phyloP scores from a whole-genome alignment of 768 basidiomycete species.

The Lanmaoa rubissima region DNA sequence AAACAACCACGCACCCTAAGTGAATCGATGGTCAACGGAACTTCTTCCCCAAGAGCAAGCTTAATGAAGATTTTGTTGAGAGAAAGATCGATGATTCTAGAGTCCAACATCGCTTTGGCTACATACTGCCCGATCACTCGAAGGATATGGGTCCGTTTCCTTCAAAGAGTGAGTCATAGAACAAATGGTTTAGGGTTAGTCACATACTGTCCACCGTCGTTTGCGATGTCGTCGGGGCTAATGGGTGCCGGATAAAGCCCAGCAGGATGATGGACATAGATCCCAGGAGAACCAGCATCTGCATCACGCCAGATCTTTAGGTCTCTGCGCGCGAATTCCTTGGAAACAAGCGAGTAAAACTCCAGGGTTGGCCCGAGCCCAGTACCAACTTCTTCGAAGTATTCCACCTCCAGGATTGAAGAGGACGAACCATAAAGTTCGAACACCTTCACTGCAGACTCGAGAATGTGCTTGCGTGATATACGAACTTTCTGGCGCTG shows the following conservation, averaged over 20 bases:
- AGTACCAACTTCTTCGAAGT: conserved; percentile 98
- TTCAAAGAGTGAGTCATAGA: conserved; percentile 29
- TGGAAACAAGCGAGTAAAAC: conserved; percentile 96
- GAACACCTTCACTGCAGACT: conserved; percentile 95
- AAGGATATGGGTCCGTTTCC: conserved; percentile 84
- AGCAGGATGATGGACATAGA: conserved; percentile 78
- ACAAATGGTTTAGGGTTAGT: neutral
- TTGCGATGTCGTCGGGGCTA: conserved; percentile 61
- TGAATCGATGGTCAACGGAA: conserved; percentile 79
- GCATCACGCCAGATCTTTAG: conserved; percentile 92
- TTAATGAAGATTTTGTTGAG: conserved; percentile 96
- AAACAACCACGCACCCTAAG: conserved; percentile 60
- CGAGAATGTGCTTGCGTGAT: conserved; percentile 89
- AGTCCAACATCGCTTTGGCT: conserved; percentile 95
- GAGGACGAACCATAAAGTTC: conserved; percentile 95
- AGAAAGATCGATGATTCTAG: conserved; percentile 93
- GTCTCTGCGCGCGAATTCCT: conserved; percentile 87
- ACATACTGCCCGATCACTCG: conserved; percentile 94
- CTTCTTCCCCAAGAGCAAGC: conserved; percentile 80
- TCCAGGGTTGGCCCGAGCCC: conserved; percentile 96
- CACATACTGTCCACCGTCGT: conserved; percentile 74
- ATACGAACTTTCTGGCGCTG: conserved; percentile 97
- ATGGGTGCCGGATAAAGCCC: conserved; percentile 91
- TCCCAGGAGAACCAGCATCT: conserved; percentile 56
- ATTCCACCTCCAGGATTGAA: conserved; percentile 94